Evolutionary conservation across 108 stramenopile genomes (phyloP).

Genomic region (Skeletonema costatum): DNA sequence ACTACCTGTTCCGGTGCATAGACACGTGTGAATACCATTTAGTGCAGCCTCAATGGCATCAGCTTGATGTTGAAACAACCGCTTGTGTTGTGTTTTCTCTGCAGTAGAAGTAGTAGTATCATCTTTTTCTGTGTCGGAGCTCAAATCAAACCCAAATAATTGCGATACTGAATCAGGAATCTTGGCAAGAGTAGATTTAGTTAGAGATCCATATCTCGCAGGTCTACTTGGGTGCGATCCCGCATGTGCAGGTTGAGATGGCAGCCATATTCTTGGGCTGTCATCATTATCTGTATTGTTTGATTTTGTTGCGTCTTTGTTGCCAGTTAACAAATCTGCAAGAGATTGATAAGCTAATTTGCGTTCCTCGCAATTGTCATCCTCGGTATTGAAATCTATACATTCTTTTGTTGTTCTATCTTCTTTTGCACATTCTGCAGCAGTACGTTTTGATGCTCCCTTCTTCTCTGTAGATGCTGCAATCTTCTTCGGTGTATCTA

Average conservation of each 20-base stretch:
- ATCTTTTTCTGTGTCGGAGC: not conserved
- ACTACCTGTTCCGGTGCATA: constrained; percentile 88
- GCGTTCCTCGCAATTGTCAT: constrained; percentile 9
- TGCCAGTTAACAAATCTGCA: not conserved
- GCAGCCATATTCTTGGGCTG: constrained; percentile 33
- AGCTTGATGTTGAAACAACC: constrained; percentile 85
- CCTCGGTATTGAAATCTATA: constrained; percentile 3
- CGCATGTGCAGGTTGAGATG: constrained; percentile 66
- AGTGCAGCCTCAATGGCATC: constrained; percentile 74
- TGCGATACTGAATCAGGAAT: constrained; percentile 24
- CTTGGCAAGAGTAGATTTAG: constrained; percentile 21
- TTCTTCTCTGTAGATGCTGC: not conserved
- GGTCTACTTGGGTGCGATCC: constrained; percentile 66
- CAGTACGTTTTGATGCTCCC: not conserved
- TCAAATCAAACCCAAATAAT: constrained; percentile 21
- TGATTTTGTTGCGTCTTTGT: not conserved
- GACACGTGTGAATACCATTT: constrained; percentile 64
- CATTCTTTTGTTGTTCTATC: not conserved
- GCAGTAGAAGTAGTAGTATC: not conserved
- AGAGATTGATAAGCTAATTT: not conserved
- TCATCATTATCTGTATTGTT: not conserved
- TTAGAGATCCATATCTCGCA: constrained; percentile 39
- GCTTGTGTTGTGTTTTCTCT: not conserved
- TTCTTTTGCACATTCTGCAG: not conserved
- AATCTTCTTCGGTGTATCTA: constrained; percentile 7